A percentile compares a stretch with the other conserved stretches of the same genome.
phyloP scores from a whole-genome alignment of 768 basidiomycete genomes.

The Filobasidium wieringae region DNA sequence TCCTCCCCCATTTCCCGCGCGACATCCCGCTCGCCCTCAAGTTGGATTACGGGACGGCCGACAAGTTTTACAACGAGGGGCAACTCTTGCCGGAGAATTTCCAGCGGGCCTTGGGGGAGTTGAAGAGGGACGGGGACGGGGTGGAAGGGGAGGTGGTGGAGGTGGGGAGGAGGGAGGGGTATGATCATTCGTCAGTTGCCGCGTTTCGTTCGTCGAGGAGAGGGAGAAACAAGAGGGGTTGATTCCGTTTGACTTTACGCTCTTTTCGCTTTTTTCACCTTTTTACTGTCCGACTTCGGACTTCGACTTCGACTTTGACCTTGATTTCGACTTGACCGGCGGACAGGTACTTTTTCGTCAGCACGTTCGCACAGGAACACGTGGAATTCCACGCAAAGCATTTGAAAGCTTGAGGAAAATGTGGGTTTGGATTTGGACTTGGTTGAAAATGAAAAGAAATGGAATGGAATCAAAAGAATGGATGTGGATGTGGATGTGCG shows the following conservation, averaged over 20 bases:
- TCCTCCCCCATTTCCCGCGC: constrained; percentile 45
- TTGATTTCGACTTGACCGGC: constrained; percentile 16
- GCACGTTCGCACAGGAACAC: constrained; percentile 80
- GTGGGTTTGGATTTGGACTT: too few relatives aligned
- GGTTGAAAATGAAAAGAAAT: too few relatives aligned
- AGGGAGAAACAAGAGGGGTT: too few relatives aligned
- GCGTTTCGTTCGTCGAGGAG: constrained; percentile 17
- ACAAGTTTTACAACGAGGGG: constrained; percentile 70
- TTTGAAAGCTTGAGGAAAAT: constrained; percentile 71
- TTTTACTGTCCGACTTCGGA: not conserved
- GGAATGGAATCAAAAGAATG: too few relatives aligned
- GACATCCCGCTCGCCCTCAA: constrained; percentile 56
- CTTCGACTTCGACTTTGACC: constrained; percentile 77
- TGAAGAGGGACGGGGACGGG: constrained; percentile 62
- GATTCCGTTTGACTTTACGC: too few relatives aligned
- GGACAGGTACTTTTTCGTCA: constrained; percentile 48
- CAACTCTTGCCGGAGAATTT: constrained; percentile 89
- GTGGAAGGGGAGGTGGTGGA: constrained; percentile 69
- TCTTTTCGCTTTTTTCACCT: not conserved
- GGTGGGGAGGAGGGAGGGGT: constrained; percentile 67
- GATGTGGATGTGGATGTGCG: too few relatives aligned
- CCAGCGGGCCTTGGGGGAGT: constrained; percentile 59
- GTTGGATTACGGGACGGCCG: constrained; percentile 59
- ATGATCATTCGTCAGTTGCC: constrained; percentile 47
- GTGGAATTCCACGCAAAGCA: constrained; percentile 82